A percentile compares a stretch with the other conserved stretches of the same genome.
phyloP scores from a whole-genome alignment of 1,284 basidiomycete species.

The Cutaneotrichosporon cyanovorans region DNA sequence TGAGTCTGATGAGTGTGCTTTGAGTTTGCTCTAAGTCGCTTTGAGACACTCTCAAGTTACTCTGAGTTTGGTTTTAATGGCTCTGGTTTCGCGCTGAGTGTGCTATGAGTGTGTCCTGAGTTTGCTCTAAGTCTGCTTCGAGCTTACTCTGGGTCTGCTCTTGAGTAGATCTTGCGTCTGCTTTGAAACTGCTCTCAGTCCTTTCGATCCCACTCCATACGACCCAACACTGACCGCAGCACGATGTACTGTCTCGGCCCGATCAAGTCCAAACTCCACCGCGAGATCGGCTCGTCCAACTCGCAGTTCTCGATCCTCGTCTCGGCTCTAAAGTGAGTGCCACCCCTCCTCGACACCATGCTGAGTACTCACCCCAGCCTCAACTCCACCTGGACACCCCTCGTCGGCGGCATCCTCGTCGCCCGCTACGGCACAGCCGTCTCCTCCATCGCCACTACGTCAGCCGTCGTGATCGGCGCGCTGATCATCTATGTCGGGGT shows the following conservation, averaged over 20 bases:
- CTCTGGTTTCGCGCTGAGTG: too few relatives aligned
- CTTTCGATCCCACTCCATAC: too few relatives aligned
- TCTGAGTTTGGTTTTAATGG: too few relatives aligned
- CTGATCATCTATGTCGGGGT: slow-evolving; percentile 26
- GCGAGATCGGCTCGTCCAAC: slow-evolving; percentile 66
- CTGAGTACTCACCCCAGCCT: slow-evolving; percentile 45
- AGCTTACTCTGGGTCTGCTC: too few relatives aligned
- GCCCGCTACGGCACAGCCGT: slow-evolving; percentile 50
- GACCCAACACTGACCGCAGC: slow-evolving; percentile 46
- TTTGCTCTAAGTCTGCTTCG: too few relatives aligned
- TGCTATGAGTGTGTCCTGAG: too few relatives aligned
- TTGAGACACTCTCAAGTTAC: too few relatives aligned
- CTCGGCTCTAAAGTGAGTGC: slow-evolving; percentile 52
- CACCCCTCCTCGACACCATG: not conserved
- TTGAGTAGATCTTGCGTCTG: too few relatives aligned
- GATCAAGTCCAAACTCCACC: slow-evolving; percentile 61
- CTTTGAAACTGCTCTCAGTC: too few relatives aligned
- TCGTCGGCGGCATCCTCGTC: slow-evolving; percentile 61
- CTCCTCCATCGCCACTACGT: slow-evolving; percentile 62
- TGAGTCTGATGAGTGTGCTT: too few relatives aligned
- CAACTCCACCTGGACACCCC: slow-evolving; percentile 72
- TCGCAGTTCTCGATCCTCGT: slow-evolving; percentile 68
- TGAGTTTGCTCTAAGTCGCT: too few relatives aligned
- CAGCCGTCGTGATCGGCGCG: slow-evolving; percentile 59
- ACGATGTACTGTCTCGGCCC: slow-evolving; percentile 65